These are phyloP conservation scores for Pseudocercospora macadamiae DNA, from an alignment of 2,329 filamentous ascomycete species.

Conservation along the genomic window DNA sequence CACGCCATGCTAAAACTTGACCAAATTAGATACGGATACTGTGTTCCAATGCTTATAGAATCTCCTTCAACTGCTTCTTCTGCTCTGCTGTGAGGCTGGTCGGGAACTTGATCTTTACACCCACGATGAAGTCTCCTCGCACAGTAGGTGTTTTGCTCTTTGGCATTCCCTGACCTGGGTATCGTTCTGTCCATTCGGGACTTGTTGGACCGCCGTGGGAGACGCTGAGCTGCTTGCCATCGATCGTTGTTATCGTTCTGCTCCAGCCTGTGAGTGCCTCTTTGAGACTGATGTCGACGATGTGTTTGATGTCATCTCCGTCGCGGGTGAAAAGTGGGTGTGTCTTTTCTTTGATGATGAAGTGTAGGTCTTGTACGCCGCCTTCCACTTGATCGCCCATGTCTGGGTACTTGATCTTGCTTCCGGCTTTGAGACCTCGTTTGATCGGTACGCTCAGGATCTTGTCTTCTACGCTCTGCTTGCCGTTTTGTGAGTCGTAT, in stretches of 20 bases:
- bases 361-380: constrained; percentile 91
- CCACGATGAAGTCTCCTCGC: constrained; percentile 85
- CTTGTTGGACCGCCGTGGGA: constrained; percentile 82
- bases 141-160: constrained; percentile 84
- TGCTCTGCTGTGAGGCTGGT: constrained; percentile 73
- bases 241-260: constrained; percentile 88
- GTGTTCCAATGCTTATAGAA: constrained; percentile 56
- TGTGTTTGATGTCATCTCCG: constrained; percentile 81
- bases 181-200: constrained; percentile 78
- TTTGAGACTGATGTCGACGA: constrained; percentile 81
- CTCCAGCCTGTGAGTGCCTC: constrained; percentile 95
- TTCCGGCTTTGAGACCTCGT: constrained; percentile 90
- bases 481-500: constrained; percentile 78
- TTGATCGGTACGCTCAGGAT: constrained; percentile 96
- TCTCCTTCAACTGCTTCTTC: constrained; percentile 78
- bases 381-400: constrained; percentile 98
- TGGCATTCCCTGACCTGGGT: constrained; percentile 89
- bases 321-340: constrained; percentile 84
- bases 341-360: constrained; percentile 92
- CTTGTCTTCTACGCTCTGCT: constrained; percentile 83
- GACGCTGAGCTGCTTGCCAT: constrained; percentile 80
- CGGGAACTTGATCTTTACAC: constrained; percentile 92
- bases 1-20: constrained; percentile 18
- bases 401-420: constrained; percentile 96
- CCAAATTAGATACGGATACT: background rate